A percentile compares a stretch with the other conserved stretches of the same genome.
phyloP scores from a whole-genome alignment of 1,139 yeast genomes.

The Protomyces gravidus region DNA sequence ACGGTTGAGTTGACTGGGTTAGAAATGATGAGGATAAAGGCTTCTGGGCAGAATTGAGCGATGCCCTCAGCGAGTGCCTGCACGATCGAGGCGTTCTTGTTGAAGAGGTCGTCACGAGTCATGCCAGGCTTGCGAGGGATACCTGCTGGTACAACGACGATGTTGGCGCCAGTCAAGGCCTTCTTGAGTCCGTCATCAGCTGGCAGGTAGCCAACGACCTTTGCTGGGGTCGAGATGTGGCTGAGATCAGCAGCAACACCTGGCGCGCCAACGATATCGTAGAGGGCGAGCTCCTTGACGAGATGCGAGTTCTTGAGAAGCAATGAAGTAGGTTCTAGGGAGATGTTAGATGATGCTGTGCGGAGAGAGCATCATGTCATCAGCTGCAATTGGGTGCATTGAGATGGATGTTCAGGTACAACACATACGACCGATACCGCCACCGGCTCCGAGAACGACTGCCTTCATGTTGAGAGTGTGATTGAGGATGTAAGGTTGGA shows the following conservation, averaged over 20 bases:
- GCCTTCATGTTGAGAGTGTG: too few relatives aligned
- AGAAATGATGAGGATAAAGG: slow-evolving; percentile 80
- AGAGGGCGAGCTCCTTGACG: slow-evolving; percentile 78
- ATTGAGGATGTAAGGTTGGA: too few relatives aligned
- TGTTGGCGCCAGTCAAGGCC: slow-evolving; percentile 76
- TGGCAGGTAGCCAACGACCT: slow-evolving; percentile 72
- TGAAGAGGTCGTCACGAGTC: slow-evolving; percentile 80
- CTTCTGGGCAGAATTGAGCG: slow-evolving; percentile 82
- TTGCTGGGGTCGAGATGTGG: slow-evolving; percentile 62
- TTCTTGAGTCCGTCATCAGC: slow-evolving; percentile 60
- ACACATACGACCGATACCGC: not conserved
- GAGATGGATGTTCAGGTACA: too few relatives aligned
- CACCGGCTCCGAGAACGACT: slow-evolving; percentile 26
- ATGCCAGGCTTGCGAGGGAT: slow-evolving; percentile 73
- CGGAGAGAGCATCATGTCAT: too few relatives aligned
- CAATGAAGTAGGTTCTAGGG: slow-evolving; percentile 47
- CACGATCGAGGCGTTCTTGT: slow-evolving; percentile 93
- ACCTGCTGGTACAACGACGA: slow-evolving; percentile 96
- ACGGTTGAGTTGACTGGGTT: slow-evolving; percentile 99
- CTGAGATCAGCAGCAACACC: slow-evolving; percentile 91
- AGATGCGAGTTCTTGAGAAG: slow-evolving; percentile 80
- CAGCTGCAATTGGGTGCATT: too few relatives aligned
- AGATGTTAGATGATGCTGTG: not conserved
- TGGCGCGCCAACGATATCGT: slow-evolving; percentile 89
- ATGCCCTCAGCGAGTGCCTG: slow-evolving; percentile 85